These are phyloP conservation scores for Chytridium lagenaria DNA, from an alignment of 371 early-diverging fungal species.

Conservation along the genomic window DNA sequence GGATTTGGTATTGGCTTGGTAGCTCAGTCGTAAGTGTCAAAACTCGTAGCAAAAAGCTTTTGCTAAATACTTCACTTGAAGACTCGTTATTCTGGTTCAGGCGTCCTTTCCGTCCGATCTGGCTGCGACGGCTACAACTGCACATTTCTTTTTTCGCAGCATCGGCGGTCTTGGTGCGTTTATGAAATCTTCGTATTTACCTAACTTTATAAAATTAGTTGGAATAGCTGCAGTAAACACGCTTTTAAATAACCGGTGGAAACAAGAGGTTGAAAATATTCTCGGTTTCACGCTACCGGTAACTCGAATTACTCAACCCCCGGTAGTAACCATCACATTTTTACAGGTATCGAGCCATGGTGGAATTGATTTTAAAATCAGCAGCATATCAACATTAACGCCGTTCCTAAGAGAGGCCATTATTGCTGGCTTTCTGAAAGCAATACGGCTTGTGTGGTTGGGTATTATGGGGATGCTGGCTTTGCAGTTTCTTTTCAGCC, in stretches of 20 bases:
- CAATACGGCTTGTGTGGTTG: background rate
- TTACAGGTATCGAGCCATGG: background rate
- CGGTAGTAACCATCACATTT: too few species aligned
- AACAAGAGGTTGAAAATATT: background rate
- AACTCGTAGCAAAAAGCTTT: background rate
- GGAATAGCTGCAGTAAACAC: background rate
- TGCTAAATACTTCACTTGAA: background rate
- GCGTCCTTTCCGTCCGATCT: background rate
- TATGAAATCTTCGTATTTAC: background rate
- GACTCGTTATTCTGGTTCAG: background rate
- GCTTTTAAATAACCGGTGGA: constrained; percentile 2
- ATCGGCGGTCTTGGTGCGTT: background rate
- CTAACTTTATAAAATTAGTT: background rate
- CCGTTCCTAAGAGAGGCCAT: background rate
- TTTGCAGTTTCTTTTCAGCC: too few species aligned
- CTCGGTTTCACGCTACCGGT: background rate
- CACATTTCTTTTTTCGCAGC: background rate
- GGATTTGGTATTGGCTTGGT: background rate
- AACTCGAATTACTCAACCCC: too few species aligned
- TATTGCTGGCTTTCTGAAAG: background rate
- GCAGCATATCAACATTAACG: background rate
- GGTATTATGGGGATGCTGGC: too few species aligned
- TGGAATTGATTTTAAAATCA: background rate
- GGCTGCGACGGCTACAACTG: background rate
- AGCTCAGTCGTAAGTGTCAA: background rate